Evolutionary conservation across 2,329 filamentous ascomycete species (phyloP), one percentile per base, ranked within the genome.

Genomic region (Rhynchosporium agropyri): DNA sequence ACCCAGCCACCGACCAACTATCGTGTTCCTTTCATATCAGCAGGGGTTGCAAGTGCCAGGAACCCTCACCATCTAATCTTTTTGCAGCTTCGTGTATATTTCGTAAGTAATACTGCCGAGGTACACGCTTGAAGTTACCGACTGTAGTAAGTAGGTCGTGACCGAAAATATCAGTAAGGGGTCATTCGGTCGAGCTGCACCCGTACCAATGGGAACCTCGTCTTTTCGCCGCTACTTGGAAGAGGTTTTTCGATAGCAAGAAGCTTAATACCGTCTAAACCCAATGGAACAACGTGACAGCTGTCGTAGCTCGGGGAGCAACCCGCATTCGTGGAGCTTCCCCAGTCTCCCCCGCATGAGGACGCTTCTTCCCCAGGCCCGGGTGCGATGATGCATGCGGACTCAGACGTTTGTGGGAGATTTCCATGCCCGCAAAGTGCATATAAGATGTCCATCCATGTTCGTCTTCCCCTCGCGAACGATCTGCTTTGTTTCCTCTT

Each of bases 281-380:
- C 60, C 46, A 57, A 62, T 62, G 45, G 8, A 38, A 15, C 29
- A 48, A 42, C 55, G 43, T 20, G 50, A 33, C 50, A 56, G 53
- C 26, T 45, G 49, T 20, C 20, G 20, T 57, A 36, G 36, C 33
- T 51, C 33, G 45, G 26, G 50, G 45, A 38, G 49, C 43, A 43
- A 58, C 48, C 62, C 33, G 36, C 42, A 40, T 31, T 28, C 59
- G 48, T 58, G 58, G 45, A 65, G 60, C 63, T 57, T 60, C 60
- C 60, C 63, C 58, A 54, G 63, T 53, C 56, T 46, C 40, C 46
- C 57, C 57, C 56, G 46, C 60, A 62, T 58, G 54, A 20, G 29
- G n/a, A 58, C 28, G 55, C 20, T 54, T 40, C 36, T 45, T 33
- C 28, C 4, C 54, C 28, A 20, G 40, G n/a, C 26, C 42, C 43